Conservation (phyloP, 2,329 filamentous ascomycete genomes). For the Arthrobotrys pseudoclavata region DNA sequence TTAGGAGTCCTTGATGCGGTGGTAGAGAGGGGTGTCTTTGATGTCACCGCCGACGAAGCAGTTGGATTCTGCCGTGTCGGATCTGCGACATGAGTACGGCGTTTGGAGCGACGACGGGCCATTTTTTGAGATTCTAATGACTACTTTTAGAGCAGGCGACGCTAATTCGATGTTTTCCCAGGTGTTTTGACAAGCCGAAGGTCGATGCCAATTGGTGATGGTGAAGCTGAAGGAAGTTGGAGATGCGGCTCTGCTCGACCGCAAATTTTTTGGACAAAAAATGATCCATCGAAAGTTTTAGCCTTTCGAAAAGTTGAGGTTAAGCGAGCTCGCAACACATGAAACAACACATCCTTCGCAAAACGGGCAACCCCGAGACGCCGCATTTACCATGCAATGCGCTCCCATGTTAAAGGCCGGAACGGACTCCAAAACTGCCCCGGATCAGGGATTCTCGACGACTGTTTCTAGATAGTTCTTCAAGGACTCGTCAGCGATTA, state of each 20-base stretch:
- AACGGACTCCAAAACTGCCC: slow-evolving; percentile 9
- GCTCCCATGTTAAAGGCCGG: slow-evolving; percentile 15
- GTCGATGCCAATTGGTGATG: background rate
- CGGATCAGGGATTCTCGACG: slow-evolving; percentile 19
- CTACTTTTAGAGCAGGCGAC: slow-evolving; percentile 23
- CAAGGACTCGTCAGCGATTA: slow-evolving; percentile 14
- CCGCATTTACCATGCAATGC: background rate
- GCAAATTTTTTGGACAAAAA: slow-evolving; percentile 26
- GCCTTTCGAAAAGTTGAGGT: slow-evolving; percentile 11
- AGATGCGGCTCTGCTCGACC: slow-evolving; percentile 39
- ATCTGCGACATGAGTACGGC: slow-evolving; percentile 81
- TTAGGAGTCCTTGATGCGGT: slow-evolving; percentile 79
- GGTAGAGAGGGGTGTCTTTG: slow-evolving; percentile 73
- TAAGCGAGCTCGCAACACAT: slow-evolving; percentile 20
- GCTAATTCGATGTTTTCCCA: slow-evolving; percentile 13
- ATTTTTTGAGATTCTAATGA: slow-evolving; percentile 68
- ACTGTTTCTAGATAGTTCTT: slow-evolving; percentile 13
- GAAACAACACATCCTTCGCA: slow-evolving; percentile 29
- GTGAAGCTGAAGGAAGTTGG: slow-evolving; percentile 14
- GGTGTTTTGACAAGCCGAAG: slow-evolving; percentile 1
- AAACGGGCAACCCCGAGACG: slow-evolving; percentile 2
- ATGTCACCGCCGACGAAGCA: slow-evolving; percentile 67
- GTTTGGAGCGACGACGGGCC: slow-evolving; percentile 86
- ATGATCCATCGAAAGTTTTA: background rate
- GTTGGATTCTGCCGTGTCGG: slow-evolving; percentile 72